Evolutionary conservation across 805 yeast genomes (phyloP), one percentile per base, ranked within the genome.

Genomic region (Saccharomycopsis sp.): DNA sequence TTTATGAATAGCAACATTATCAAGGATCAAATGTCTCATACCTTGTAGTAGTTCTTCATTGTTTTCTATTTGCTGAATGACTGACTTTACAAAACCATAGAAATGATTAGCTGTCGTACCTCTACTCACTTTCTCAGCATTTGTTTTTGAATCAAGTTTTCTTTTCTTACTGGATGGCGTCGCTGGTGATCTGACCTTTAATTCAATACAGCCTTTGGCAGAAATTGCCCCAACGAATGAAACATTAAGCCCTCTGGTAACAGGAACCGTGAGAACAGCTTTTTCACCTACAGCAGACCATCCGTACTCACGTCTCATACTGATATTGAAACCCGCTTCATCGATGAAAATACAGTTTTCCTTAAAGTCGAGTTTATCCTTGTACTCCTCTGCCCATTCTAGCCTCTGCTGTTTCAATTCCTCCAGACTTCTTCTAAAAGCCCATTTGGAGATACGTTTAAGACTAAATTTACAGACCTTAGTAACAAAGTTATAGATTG

Each of bases 241-340:
- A 8, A 31, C 16, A 31, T 31, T 31, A 8, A 31, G 14, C 5
- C 34, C 34, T 31, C 34, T 31, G 14, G 34, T 31, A 11, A 31
- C 34, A 31, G 34, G 34, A 31, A 31, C 34, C 6, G 34, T 31
- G 14, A 14, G 34, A 31, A 31, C 14, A n/a, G 34, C 34, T 31
- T 31, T 31, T 31, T 31, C 34, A 8, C 34, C 34, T 31, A 31
- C 34, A 8, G 34, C 14, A 31, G 34, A 31, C 34, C 34, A 31
- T n/a, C n/a, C n/a, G 14, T 7, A 31, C 14, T 8, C 14, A 31
- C 34, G 14, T 5, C 34, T 7, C 34, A 31, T 31, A n/a, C 34
- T 31, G 14, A 31, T 31, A 5, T 31, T 31, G 34, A 31, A 31
- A n/a, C 34, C n/a, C 8, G 34, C 34, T 31, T 31, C 34, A 14